A percentile compares a stretch with the other conserved stretches of the same genome.
Evolutionary conservation across 805 yeast genomes (phyloP).

Genomic region (Yamadazyma kitorensis): DNA sequence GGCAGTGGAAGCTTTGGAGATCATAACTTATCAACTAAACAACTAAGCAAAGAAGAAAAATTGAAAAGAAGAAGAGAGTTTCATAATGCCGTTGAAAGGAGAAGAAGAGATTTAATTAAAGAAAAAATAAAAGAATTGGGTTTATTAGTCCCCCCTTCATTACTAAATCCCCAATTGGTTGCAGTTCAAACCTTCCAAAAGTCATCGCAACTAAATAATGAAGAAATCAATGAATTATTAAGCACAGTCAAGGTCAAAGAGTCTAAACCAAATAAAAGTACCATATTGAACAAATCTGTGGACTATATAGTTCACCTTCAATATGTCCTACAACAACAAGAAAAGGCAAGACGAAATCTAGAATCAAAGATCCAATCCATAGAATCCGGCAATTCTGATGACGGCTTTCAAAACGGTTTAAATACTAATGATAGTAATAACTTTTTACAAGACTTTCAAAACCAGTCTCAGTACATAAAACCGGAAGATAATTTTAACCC

Average conservation of each 20-base stretch:
- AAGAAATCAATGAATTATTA: conserved; percentile 35
- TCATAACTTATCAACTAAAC: conserved; percentile 27
- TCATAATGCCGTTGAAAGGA: conserved; percentile 91
- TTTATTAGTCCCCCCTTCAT: conserved; percentile 71
- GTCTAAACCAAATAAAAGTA: conserved; percentile 78
- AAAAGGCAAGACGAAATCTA: conserved; percentile 42
- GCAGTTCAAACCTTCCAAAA: conserved; percentile 43
- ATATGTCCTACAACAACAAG: conserved; percentile 58
- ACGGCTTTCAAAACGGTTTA: neutral
- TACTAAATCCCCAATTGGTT: conserved; percentile 47
- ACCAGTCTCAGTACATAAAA: conserved; percentile 7
- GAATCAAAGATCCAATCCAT: conserved; percentile 19
- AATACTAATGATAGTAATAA: conserved; percentile 3
- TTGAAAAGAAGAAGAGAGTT: conserved; percentile 77
- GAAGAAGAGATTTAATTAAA: conserved; percentile 87
- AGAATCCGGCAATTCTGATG: conserved; percentile 10
- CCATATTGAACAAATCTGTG: conserved; percentile 72
- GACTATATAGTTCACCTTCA: conserved; percentile 72
- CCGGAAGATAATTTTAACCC: conserved; percentile 20
- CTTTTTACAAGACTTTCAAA: conserved; percentile 15
- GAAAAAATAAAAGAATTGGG: conserved; percentile 86
- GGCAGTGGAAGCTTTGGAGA: too few species aligned
- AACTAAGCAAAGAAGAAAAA: conserved; percentile 62
- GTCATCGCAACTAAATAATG: conserved; percentile 24
- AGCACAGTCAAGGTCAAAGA: conserved; percentile 51